phyloP scores from a whole-genome alignment of 1,139 yeast genomes.

The Geotrichum cucujoidarum region DNA sequence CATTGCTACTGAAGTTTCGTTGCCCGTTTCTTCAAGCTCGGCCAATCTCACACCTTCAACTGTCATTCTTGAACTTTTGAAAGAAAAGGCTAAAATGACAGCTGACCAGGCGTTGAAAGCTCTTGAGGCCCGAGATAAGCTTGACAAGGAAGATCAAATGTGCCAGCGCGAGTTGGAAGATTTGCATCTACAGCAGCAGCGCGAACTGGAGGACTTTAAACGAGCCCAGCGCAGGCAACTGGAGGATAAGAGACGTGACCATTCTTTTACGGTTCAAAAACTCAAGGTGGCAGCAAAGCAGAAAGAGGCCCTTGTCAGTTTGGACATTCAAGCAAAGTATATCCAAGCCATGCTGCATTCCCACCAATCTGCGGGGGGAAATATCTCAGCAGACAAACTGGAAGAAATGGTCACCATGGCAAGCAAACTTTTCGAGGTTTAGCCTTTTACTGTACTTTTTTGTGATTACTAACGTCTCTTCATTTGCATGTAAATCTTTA shows the following conservation, averaged over 20 bases:
- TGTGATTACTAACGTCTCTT: no score
- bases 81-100: background rate
- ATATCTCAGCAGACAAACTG: background rate
- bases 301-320: background rate
- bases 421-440: background rate
- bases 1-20: background rate
- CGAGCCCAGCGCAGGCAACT: background rate
- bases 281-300: conserved; percentile 3
- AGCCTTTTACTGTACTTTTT: no score
- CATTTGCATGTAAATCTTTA: background rate
- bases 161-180: conserved; percentile 8
- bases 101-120: conserved; percentile 1
- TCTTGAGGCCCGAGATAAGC: background rate
- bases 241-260: background rate
- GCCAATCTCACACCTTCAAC: background rate
- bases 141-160: background rate
- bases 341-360: conserved; percentile 7
- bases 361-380: background rate
- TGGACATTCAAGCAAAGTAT: conserved; percentile 4
- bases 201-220: conserved; percentile 2
- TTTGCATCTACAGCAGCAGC: background rate
- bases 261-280: background rate
- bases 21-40: background rate
- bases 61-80: background rate
- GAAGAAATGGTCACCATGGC: background rate